A percentile compares a stretch with the other conserved stretches of the same genome.
These are phyloP conservation scores for Dactylellina haptotyla DNA, from an alignment of 2,329 filamentous ascomycete genomes.

Conservation along the genomic window DNA sequence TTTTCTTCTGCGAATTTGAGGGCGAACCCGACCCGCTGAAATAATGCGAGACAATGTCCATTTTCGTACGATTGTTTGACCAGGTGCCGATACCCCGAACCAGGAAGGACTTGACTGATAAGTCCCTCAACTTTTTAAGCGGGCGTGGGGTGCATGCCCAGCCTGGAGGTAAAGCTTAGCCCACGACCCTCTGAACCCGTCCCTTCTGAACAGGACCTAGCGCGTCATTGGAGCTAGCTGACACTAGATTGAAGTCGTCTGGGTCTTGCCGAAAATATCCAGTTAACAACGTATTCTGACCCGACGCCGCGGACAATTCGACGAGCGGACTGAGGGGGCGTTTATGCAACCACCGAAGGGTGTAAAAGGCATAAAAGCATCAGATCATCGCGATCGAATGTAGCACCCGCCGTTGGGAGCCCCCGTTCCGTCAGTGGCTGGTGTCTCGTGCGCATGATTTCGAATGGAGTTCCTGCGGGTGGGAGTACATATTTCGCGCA, in stretches of 20 bases:
- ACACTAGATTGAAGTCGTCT: not conserved
- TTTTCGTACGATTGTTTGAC: slow-evolving; percentile 25
- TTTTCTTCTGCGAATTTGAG: too few relatives aligned
- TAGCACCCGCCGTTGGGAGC: not conserved
- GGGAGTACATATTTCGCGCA: slow-evolving; percentile 40
- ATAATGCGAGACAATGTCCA: not conserved
- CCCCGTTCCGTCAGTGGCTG: not conserved
- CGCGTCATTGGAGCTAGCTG: slow-evolving; percentile 19
- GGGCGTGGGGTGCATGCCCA: slow-evolving; percentile 53
- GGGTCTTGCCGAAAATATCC: not conserved
- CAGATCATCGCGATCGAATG: not conserved
- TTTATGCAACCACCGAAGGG: too few relatives aligned
- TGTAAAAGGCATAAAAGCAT: not conserved
- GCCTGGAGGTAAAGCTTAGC: slow-evolving; percentile 51
- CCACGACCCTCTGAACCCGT: not conserved
- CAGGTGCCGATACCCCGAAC: slow-evolving; percentile 26
- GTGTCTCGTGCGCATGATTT: slow-evolving; percentile 8
- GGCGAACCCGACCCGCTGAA: not conserved
- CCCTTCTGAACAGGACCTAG: not conserved
- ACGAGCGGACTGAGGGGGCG: too few relatives aligned
- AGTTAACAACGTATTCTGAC: not conserved
- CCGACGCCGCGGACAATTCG: not conserved
- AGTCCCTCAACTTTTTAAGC: slow-evolving; percentile 33
- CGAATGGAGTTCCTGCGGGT: too few relatives aligned
- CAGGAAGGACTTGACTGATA: slow-evolving; percentile 9